A percentile compares a stretch with the other conserved stretches of the same genome.
These are phyloP conservation scores for Ilex asprella DNA, from an alignment of 257 asterid genomes.

Conservation along the genomic window DNA sequence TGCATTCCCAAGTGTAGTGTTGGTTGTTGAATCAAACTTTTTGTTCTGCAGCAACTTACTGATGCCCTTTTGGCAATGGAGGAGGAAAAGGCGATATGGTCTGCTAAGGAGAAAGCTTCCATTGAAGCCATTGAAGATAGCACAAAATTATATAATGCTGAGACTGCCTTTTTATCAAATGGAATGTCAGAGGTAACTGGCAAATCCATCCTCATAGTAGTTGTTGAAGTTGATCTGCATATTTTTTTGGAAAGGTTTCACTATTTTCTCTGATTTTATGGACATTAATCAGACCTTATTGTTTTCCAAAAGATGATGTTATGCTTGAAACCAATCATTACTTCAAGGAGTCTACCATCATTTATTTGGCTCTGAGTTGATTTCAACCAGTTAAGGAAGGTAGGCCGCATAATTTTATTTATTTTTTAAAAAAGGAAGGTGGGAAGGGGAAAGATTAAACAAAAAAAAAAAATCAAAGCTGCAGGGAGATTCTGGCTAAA, in stretches of 20 bases:
- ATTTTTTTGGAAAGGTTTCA: background rate
- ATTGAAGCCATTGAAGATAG: conserved; percentile 55
- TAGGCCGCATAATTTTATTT: too few species aligned
- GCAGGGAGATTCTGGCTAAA: background rate
- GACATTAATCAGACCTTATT: background rate
- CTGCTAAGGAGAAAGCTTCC: conserved; percentile 82
- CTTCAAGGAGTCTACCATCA: background rate
- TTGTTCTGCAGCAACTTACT: conserved; percentile 61
- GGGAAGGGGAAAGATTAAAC: too few species aligned
- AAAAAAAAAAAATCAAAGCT: background rate
- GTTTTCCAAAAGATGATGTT: too few species aligned
- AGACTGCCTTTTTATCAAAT: conserved; percentile 43
- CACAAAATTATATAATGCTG: conserved; percentile 38
- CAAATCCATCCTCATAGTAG: conserved; percentile 2
- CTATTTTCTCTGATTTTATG: background rate
- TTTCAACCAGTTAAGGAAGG: background rate
- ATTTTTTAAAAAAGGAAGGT: too few species aligned
- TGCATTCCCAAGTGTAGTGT: background rate
- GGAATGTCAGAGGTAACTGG: conserved; percentile 57
- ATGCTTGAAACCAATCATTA: too few species aligned
- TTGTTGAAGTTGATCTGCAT: background rate
- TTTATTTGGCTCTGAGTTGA: background rate
- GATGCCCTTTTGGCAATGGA: conserved; percentile 89
- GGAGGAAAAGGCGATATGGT: conserved; percentile 93
- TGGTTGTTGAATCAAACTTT: background rate